These are phyloP conservation scores for Mycocentrospora acerina DNA, from an alignment of 2,329 filamentous ascomycete species.

Conservation along the genomic window DNA sequence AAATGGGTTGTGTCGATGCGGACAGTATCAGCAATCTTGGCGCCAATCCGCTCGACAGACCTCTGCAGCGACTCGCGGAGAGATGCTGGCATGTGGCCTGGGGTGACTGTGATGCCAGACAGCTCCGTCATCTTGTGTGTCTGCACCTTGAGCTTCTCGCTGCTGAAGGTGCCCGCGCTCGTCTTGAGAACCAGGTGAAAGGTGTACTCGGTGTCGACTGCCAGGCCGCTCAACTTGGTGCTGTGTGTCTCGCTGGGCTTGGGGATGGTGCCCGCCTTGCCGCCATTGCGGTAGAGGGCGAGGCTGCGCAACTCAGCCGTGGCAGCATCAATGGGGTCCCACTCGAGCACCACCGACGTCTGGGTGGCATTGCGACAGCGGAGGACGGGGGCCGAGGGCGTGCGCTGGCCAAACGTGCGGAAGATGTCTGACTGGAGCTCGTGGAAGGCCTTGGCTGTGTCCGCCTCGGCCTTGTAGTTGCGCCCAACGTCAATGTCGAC, in stretches of 20 bases:
- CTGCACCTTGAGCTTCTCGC: conserved; percentile 79
- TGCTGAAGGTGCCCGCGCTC: conserved; percentile 81
- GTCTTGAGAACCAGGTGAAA: conserved; percentile 93
- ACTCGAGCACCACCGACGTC: conserved; percentile 97
- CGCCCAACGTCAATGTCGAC: conserved; percentile 95
- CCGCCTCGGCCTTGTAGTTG: conserved; percentile 76
- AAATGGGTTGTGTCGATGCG: conserved; percentile 98
- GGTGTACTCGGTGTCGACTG: conserved; percentile 93
- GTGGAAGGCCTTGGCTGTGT: conserved; percentile 74
- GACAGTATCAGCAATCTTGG: conserved; percentile 84
- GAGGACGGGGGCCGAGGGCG: conserved; percentile 75
- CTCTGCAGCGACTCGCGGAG: conserved; percentile 71
- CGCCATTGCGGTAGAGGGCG: conserved; percentile 90
- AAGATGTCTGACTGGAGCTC: conserved; percentile 88
- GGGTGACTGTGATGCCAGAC: conserved; percentile 90
- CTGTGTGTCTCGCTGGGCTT: conserved; percentile 82
- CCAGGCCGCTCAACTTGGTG: conserved; percentile 94
- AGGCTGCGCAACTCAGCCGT: conserved; percentile 89
- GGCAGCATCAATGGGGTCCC: conserved; percentile 91
- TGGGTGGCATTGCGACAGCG: conserved; percentile 97
- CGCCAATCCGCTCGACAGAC: conserved; percentile 85
- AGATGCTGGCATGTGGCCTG: conserved; percentile 76
- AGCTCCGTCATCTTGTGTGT: conserved; percentile 99
- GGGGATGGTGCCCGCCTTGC: conserved; percentile 94
- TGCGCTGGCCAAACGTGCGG: conserved; percentile 77